A percentile compares a stretch with the other conserved stretches of the same genome.
Evolutionary conservation across 2,329 filamentous ascomycete genomes (phyloP).

Genomic region (Colletotrichum sp.): DNA sequence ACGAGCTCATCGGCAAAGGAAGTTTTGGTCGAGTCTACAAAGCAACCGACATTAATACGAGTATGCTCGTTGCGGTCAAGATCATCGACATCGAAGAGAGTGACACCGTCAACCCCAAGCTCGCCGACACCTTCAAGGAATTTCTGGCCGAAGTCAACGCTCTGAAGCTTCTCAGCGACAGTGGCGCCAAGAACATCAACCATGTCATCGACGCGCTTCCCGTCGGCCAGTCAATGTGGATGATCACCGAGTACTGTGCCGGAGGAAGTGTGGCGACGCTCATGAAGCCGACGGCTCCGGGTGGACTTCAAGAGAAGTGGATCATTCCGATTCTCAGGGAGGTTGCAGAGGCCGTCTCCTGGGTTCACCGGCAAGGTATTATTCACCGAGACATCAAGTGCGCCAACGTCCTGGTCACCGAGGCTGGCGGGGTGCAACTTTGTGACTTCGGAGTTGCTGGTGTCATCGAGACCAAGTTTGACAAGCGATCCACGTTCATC

Average conservation of each 20-base stretch:
- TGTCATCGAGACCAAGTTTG: conserved; percentile 74
- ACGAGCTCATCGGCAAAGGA: conserved; percentile 77
- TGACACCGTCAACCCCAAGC: conserved; percentile 69
- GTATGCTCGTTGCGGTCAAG: conserved; percentile 73
- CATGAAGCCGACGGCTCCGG: conserved; percentile 70
- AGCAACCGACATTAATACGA: conserved; percentile 50
- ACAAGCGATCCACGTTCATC: conserved; percentile 81
- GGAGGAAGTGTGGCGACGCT: conserved; percentile 80
- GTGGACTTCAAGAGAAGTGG: conserved; percentile 72
- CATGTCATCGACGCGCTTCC: conserved; percentile 79
- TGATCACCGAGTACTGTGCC: conserved; percentile 85
- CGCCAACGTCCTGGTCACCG: conserved; percentile 80
- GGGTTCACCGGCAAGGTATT: conserved; percentile 71
- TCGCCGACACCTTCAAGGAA: conserved; percentile 71
- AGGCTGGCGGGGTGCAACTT: conserved; percentile 77
- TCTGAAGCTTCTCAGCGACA: conserved; percentile 74
- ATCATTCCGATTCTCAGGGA: conserved; percentile 71
- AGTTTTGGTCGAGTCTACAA: conserved; percentile 78
- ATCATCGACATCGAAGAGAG: conserved; percentile 84
- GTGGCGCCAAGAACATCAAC: conserved; percentile 79
- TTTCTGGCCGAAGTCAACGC: conserved; percentile 72
- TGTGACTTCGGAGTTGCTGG: conserved; percentile 87
- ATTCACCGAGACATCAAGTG: conserved; percentile 76
- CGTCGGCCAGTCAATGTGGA: conserved; percentile 82
- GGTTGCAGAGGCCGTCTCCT: conserved; percentile 67